Percentiles rank a stretch among this genome's conserved stretches.
Conservation (phyloP, 192 early-diverging fungal genomes). For the Jimgerdemannia lactiflua region DNA sequence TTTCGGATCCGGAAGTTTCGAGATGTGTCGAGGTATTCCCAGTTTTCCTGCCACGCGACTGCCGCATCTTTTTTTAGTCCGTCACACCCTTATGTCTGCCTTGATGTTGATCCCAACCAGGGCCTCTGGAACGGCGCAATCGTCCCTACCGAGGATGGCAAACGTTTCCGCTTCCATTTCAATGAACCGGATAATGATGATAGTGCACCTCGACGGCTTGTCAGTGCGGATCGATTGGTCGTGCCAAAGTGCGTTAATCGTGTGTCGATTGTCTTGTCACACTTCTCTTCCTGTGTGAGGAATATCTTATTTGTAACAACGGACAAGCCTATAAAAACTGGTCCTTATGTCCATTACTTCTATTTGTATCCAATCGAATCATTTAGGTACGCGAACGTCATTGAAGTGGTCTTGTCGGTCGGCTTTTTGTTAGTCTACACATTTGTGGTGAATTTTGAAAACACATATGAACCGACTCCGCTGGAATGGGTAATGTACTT, state of each 20-base stretch:
- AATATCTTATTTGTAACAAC: not conserved
- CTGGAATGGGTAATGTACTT: constrained; percentile 9
- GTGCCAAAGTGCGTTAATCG: constrained; percentile 4
- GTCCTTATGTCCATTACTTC: not conserved
- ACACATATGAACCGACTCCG: not conserved
- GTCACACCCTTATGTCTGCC: not conserved
- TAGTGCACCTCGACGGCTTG: not conserved
- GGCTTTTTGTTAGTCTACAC: constrained; percentile 6
- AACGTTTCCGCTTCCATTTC: constrained; percentile 1
- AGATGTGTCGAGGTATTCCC: not conserved
- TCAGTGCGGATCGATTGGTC: not conserved
- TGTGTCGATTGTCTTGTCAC: not conserved
- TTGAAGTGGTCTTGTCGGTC: constrained; percentile 4
- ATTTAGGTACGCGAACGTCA: constrained; percentile 10
- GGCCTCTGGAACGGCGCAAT: constrained; percentile 11
- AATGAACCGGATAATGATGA: not conserved
- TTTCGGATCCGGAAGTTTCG: constrained; percentile 11
- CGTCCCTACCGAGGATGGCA: constrained; percentile 1
- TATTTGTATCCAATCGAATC: not conserved
- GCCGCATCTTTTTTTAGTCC: not conserved
- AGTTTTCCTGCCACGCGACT: not conserved
- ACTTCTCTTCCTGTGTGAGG: not conserved
- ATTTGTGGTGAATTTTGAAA: constrained; percentile 5
- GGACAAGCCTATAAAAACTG: too few relatives aligned
- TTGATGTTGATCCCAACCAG: not conserved